These are phyloP conservation scores for Lodderomyces oxycetoniae DNA, from an alignment of 1,139 yeast genomes.

Conservation along the genomic window DNA sequence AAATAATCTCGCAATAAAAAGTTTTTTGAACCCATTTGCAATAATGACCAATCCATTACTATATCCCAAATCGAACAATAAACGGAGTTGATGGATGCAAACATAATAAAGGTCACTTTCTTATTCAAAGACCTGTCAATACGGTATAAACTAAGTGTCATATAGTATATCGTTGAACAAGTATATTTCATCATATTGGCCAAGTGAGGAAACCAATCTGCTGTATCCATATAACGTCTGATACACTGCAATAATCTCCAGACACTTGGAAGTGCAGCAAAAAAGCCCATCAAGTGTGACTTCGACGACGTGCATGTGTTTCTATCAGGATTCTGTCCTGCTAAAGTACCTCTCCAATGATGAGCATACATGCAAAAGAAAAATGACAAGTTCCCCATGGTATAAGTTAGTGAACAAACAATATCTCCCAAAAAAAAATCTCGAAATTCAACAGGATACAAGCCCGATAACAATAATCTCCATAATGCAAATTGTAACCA, in stretches of 20 bases:
- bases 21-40: constrained; percentile 60
- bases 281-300: constrained; percentile 76
- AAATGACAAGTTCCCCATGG: constrained; percentile 79
- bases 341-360: constrained; percentile 55
- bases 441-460: constrained; percentile 90
- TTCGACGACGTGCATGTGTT: constrained; percentile 69
- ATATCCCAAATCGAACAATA: constrained; percentile 81
- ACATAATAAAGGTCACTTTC: constrained; percentile 59
- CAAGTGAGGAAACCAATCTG: constrained; percentile 94
- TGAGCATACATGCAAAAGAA: constrained; percentile 78
- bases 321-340: constrained; percentile 28
- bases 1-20: constrained; percentile 66
- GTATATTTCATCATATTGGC: constrained; percentile 83
- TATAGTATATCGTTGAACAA: constrained; percentile 62
- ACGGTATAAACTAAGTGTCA: constrained; percentile 75
- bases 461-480: constrained; percentile 74
- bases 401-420: constrained; percentile 79
- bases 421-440: constrained; percentile 94
- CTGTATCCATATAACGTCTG: constrained; percentile 88
- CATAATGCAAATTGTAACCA: constrained; percentile 75
- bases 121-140: constrained; percentile 44
- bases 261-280: constrained; percentile 77
- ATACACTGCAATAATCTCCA: constrained; percentile 90
- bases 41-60: constrained; percentile 91
- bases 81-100: constrained; percentile 71